Conservation (phyloP, 140 eudicot genomes). For the Flaveria floridana region DNA sequence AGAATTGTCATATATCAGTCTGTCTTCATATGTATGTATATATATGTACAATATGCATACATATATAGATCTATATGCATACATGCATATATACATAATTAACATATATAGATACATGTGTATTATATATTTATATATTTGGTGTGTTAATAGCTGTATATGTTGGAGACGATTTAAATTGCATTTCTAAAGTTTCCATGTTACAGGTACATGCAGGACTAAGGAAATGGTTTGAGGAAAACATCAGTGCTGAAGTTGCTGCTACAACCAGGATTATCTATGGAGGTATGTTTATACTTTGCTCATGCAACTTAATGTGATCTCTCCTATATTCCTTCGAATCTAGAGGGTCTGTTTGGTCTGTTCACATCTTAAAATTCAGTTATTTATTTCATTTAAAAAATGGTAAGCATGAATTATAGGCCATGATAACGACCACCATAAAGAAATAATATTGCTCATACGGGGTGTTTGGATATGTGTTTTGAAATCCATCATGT, state of each 20-base stretch:
- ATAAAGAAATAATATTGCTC: background rate
- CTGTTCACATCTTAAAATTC: background rate
- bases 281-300: conserved; percentile 54
- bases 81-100: too few species aligned
- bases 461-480: background rate
- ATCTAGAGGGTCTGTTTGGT: background rate
- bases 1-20: too few species aligned
- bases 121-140: background rate
- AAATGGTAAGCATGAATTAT: background rate
- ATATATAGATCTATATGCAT: too few species aligned
- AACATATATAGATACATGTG: too few species aligned
- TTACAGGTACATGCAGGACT: conserved; percentile 65
- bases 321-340: background rate
- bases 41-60: too few species aligned
- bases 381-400: background rate
- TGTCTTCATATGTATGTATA: too few species aligned
- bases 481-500: background rate
- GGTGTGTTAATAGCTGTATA: background rate
- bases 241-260: conserved; percentile 62
- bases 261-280: conserved; percentile 66
- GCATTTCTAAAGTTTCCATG: conserved; percentile 4
- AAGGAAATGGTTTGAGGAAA: conserved; percentile 66
- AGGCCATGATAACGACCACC: background rate
- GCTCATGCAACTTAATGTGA: background rate
- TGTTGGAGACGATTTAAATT: background rate